Evolutionary conservation across 257 asterid genomes (phyloP).

Genomic region (Osmanthus fragrans): DNA sequence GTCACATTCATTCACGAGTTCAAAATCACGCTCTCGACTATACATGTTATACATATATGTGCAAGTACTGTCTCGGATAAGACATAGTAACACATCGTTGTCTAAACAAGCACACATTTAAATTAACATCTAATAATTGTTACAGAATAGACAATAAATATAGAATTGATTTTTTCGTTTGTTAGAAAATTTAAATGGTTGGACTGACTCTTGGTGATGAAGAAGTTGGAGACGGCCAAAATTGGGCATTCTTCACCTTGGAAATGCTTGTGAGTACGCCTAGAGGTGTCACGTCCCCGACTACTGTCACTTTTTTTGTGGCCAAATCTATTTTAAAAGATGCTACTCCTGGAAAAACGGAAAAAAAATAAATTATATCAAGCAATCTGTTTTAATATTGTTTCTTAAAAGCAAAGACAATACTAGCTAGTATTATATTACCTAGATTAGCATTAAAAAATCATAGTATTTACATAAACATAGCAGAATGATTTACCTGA

Average conservation of each 20-base stretch:
- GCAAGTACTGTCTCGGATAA: background rate
- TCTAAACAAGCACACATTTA: background rate
- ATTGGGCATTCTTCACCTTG: conserved; percentile 74
- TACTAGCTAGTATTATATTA: background rate
- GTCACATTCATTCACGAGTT: background rate
- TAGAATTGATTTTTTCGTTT: background rate
- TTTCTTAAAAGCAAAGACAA: too few species aligned
- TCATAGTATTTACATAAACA: background rate
- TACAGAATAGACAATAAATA: background rate
- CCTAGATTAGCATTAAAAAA: background rate
- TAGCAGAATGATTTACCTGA: background rate
- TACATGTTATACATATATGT: background rate
- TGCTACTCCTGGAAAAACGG: conserved; percentile 60
- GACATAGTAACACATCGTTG: background rate
- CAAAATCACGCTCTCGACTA: background rate
- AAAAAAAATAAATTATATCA: background rate
- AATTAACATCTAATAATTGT: background rate
- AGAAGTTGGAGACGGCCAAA: conserved; percentile 61
- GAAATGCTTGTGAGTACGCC: conserved; percentile 77
- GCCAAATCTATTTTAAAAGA: conserved; percentile 75
- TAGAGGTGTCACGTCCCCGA: conserved; percentile 69
- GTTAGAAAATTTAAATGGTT: conserved; percentile 10
- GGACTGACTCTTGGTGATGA: conserved; percentile 25
- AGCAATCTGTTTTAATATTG: background rate
- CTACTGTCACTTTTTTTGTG: conserved; percentile 70